A percentile compares a stretch with the other conserved stretches of the same genome.
Conservation (phyloP, 495 filamentous ascomycete species). For the Aspergillus cavernicola region DNA sequence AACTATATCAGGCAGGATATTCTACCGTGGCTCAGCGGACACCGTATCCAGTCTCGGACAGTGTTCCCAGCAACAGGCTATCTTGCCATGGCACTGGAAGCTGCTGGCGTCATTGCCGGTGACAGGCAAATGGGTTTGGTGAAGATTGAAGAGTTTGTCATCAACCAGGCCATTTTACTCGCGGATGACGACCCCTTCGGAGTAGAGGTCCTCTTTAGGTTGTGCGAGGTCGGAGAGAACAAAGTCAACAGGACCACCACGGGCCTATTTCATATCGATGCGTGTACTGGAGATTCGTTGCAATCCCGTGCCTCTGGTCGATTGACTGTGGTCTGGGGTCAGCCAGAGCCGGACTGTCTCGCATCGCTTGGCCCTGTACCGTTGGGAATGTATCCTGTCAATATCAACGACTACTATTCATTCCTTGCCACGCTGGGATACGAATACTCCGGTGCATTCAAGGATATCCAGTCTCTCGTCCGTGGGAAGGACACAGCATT, state of each 20-base stretch:
- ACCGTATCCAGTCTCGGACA: constrained; percentile 19
- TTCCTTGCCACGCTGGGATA: constrained; percentile 19
- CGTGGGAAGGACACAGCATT: not conserved
- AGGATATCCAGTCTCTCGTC: not conserved
- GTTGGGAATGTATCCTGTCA: constrained; percentile 4
- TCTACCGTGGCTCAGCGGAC: constrained; percentile 18
- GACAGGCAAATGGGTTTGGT: not conserved
- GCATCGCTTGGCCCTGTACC: no score
- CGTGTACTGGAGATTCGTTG: not conserved
- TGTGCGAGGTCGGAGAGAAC: no score
- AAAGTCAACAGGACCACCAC: no score
- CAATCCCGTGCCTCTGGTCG: not conserved
- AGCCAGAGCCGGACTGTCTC: not conserved
- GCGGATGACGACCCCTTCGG: not conserved
- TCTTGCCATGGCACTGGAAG: constrained; percentile 23
- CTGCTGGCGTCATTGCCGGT: constrained; percentile 12
- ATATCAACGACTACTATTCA: constrained; percentile 22
- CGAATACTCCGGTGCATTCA: constrained; percentile 20
- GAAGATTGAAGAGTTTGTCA: constrained; percentile 20
- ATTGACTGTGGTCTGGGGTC: constrained; percentile 4
- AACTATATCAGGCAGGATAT: constrained; percentile 16
- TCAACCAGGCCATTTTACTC: constrained; percentile 34
- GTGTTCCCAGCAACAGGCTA: constrained; percentile 27
- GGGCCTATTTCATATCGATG: not conserved
- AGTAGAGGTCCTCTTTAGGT: constrained; percentile 3